A percentile compares a stretch with the other conserved stretches of the same genome.
phyloP scores from a whole-genome alignment of 2,329 filamentous ascomycete genomes.

The Epichloe sibirici region DNA sequence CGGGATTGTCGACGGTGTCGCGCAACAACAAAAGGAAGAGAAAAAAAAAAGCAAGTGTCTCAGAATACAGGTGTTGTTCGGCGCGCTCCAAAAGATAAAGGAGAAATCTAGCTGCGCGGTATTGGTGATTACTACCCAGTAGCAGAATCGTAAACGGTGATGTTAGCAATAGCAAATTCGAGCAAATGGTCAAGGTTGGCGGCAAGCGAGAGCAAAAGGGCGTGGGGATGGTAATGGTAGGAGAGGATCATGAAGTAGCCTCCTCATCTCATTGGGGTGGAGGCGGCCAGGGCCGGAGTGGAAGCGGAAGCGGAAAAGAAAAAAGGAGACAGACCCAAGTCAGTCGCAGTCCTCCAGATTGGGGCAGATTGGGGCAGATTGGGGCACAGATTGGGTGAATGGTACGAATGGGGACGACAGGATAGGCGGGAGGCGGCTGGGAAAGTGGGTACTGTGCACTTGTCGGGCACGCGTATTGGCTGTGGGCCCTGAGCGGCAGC shows the following conservation, averaged over 20 bases:
- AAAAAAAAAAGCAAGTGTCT: neutral
- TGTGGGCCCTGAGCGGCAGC: neutral
- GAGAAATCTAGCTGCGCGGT: neutral
- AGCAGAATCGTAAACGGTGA: neutral
- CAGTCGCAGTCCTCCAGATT: neutral
- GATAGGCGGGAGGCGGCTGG: conserved; percentile 2
- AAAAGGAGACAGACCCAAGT: conserved; percentile 1
- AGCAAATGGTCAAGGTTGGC: neutral
- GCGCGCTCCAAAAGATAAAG: neutral
- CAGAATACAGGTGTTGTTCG: neutral
- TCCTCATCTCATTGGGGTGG: neutral
- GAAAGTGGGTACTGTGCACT: neutral
- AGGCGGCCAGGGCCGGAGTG: neutral
- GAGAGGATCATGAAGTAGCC: neutral
- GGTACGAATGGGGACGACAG: neutral
- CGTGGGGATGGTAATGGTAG: neutral
- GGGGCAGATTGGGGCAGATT: neutral
- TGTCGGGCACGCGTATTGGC: neutral
- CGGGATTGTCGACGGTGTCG: neutral
- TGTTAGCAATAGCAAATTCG: neutral
- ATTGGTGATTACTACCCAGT: neutral
- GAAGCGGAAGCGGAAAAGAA: neutral
- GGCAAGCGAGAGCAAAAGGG: neutral
- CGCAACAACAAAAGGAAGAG: neutral
- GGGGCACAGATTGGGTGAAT: neutral